Evolutionary conservation across 306 rosid species (phyloP).

Genomic region (Acacia confusa): DNA sequence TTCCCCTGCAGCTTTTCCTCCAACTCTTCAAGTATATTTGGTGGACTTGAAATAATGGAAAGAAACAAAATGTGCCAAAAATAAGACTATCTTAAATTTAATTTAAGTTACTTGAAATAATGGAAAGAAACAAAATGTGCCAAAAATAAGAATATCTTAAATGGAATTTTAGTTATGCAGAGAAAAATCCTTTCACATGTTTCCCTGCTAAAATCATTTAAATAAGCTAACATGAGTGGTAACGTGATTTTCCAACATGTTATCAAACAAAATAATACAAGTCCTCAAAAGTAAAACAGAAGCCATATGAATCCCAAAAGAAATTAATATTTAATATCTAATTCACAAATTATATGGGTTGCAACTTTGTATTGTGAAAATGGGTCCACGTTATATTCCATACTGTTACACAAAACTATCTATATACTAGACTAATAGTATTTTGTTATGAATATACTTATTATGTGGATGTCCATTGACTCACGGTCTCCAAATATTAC

Average conservation of each 20-base stretch:
- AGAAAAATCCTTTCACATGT: no score
- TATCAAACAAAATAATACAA: neutral
- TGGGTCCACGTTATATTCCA: neutral
- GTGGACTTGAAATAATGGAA: neutral
- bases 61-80: neutral
- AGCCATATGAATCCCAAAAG: neutral
- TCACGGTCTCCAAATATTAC: no score
- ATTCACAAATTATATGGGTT: slow-evolving; percentile 29
- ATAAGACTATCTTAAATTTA: neutral
- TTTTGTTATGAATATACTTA: no score
- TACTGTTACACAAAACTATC: neutral
- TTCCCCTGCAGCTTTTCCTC: neutral
- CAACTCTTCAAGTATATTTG: neutral
- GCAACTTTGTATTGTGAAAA: slow-evolving; percentile 5
- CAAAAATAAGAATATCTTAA: neutral
- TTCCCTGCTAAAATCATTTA: no score
- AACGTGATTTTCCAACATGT: neutral
- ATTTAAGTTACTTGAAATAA: neutral
- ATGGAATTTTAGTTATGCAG: neutral
- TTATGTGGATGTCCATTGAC: no score
- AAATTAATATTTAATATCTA: neutral
- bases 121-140: neutral
- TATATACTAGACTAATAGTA: neutral
- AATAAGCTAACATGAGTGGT: neutral
- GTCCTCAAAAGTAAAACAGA: neutral